Evolutionary conservation across 2,329 filamentous ascomycete genomes (phyloP), one percentile per base, ranked within the genome.

Genomic region (Didymella keratinophila): DNA sequence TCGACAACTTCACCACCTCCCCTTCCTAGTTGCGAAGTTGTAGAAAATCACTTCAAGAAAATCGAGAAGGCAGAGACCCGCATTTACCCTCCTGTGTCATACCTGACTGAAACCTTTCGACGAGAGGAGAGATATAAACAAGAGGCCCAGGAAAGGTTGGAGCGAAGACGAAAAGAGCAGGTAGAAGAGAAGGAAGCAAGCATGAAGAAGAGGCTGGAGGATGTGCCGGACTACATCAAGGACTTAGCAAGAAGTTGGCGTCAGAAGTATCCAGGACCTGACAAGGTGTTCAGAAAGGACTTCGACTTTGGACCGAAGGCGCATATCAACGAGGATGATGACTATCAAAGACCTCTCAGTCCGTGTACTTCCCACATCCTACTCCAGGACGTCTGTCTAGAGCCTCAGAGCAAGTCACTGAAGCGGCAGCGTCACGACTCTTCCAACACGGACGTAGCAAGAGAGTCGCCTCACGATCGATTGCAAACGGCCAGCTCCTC

Each of bases 401-500:
- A 48, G 5, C 3, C 14, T 20, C 21, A 11, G 1, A 18, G 21
- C 10, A 37, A 27, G 12, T 14, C 25, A 5, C 11, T 36, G 16
- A 50, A 49, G 45, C 23, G 49, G 1, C 44, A 39, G 25, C 50
- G 56, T 14, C 45, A 53, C n/a, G 49, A 49, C 23, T 53, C 49
- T 18, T 49, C 50, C 6, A 52, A 37, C 7, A 39, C 4, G 1
- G 25, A 58, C 28, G 12, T 20, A 16, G 11, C 3, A 6, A 12
- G 18, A 21, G 34, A 39, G 10, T 41, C 54, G 25, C 43, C 8
- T 7, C 36, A 30, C 5, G 43, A 41, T 27, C 34, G 36, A 36
- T 23, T 18, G 27, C 28, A 28, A 10, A 37, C 28, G 6, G 14
- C 20, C 20, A 42, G 54, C 21, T 57, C 43, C 42, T 21, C 4